A percentile compares a stretch with the other conserved stretches of the same genome.
Evolutionary conservation across 345 rosid genomes (phyloP).

Genomic region (Brassica rapa): DNA sequence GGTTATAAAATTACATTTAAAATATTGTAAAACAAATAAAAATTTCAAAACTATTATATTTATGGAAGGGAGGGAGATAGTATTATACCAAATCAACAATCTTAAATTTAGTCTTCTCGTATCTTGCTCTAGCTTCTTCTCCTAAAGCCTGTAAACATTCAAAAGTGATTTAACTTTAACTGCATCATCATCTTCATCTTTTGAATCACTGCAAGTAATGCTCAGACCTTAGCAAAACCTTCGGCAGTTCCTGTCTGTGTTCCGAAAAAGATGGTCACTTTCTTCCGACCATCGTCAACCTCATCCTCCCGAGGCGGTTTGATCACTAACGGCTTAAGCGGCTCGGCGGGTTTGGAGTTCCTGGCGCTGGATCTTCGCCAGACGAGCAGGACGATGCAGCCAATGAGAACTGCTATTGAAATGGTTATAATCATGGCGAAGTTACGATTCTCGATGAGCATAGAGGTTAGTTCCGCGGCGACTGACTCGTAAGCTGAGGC

Average conservation of each 20-base stretch:
- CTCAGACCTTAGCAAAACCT: slow-evolving; percentile 72
- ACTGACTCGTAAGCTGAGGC: slow-evolving; percentile 53
- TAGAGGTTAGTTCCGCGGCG: slow-evolving; percentile 54
- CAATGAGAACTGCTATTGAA: slow-evolving; percentile 81
- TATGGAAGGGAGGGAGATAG: not conserved
- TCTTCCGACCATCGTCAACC: slow-evolving; percentile 72
- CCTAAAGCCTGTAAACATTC: slow-evolving; percentile 49
- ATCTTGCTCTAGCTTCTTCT: slow-evolving; percentile 87
- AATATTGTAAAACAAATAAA: too few relatives aligned
- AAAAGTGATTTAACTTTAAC: not conserved
- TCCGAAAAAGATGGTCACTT: slow-evolving; percentile 81
- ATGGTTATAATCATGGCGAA: slow-evolving; percentile 75
- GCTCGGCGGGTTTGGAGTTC: slow-evolving; percentile 41
- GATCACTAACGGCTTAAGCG: slow-evolving; percentile 56
- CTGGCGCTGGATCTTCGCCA: slow-evolving; percentile 69
- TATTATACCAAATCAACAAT: slow-evolving; percentile 77
- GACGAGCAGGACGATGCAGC: slow-evolving; percentile 76
- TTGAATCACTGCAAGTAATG: not conserved
- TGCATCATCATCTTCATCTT: not conserved
- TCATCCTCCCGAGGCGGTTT: slow-evolving; percentile 58
- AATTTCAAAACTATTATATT: too few relatives aligned
- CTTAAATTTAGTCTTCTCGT: slow-evolving; percentile 75
- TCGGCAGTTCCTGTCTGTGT: slow-evolving; percentile 98
- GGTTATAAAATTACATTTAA: too few relatives aligned
- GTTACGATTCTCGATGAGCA: slow-evolving; percentile 69